Base-by-base conservation (phyloP, 208 protist genomes). In the Trypanosoma cruzi region DNA sequence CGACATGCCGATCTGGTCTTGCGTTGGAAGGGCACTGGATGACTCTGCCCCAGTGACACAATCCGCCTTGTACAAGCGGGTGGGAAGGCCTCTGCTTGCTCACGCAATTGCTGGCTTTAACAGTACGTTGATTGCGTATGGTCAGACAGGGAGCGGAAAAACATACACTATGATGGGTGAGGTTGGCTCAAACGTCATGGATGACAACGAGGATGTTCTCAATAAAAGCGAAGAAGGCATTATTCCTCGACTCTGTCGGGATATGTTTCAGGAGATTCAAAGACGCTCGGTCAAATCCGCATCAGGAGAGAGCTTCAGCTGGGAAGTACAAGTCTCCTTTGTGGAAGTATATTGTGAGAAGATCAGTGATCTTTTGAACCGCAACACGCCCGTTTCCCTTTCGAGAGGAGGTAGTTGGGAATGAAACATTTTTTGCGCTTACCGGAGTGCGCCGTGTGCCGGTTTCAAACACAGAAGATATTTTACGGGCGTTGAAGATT, bases 271-370 rank as follows among this genome's bases (percentile, higher is more conserved):
- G n/a, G 72, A 91, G 60, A 75, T 90, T 36, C 49, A 59, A 42
- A 66, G 64, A 50, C 81, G 87, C 64, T 73, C 83, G 53, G 63
- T 85, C 55, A 81, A 69, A 37, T 61, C 74, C 22, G 14, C 77
- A 22, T 60, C 65, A 31, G 87, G 82, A 60, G 84, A 86, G 42
- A 75, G 70, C 8, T 46, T 94, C 34, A 84, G 77, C 52, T 96
- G 90, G 88, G 84, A 96, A 64, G 86, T 92, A 2, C 77, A 89
- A 65, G 80, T 93, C 36, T 84, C 84, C 54, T 96, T 93, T 68
- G 81, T 97, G 22, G 91, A 97, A 76, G 84, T 97, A 29, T 97
- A 96, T 75, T 95, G 90, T 75, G 93, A 97, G 74, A 85, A 84
- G 40, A 84, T 96, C 28, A 90, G 81, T 50, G 91, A 96, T 68